Evolutionary conservation across 2,329 filamentous ascomycete genomes (phyloP), one percentile per base, ranked within the genome.

Genomic region (Neoarthrinium moseri): DNA sequence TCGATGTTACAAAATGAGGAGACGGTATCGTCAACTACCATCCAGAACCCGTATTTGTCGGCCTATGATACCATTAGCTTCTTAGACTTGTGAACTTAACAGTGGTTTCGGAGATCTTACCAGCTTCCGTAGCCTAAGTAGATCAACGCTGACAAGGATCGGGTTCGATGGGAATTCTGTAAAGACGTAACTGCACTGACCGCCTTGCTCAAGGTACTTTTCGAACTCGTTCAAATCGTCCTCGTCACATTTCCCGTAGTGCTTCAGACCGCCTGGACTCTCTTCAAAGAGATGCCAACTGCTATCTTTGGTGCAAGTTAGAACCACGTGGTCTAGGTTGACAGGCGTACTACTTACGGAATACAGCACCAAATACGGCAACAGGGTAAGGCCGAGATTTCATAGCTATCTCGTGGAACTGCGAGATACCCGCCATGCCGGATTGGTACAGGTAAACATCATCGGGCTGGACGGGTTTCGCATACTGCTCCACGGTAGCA

Each of bases 361-460:
- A 82, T 3, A 74, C 61, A n/a, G 75, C 61, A 6, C 78, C 78
- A 21, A 81, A 65, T 11, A 75, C 60, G 6, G 73, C 67, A 5
- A 68, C 63, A 26, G 62, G 65, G 3, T 63, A 56, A 0, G 64
- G 58, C 2, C 66, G 62, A 23, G 65, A 53, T 21, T 58, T 53
- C 3, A 63, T 48, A 8, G 79, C 54, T 3, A 65, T 60, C 32
- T 64, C 62, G 27, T 72, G 72, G 2, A 68, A 49, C 20, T 68
- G 60, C 45, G 70, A 75, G 10, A 83, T 71, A 21, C 71, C 67
- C 1, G 71, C 71, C 77, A 82, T 82, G 21, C 78, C 78, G 0
- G 74, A 74, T 5, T 71, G 69, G 53, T 75, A 81, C 17, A 83
- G 62, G 40, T 69, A 79, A 1, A 83, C 69, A 49, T 82, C 76